A percentile compares a stretch with the other conserved stretches of the same genome.
Evolutionary conservation across 805 yeast species (phyloP).

Genomic region (Torulaspora franciscae): DNA sequence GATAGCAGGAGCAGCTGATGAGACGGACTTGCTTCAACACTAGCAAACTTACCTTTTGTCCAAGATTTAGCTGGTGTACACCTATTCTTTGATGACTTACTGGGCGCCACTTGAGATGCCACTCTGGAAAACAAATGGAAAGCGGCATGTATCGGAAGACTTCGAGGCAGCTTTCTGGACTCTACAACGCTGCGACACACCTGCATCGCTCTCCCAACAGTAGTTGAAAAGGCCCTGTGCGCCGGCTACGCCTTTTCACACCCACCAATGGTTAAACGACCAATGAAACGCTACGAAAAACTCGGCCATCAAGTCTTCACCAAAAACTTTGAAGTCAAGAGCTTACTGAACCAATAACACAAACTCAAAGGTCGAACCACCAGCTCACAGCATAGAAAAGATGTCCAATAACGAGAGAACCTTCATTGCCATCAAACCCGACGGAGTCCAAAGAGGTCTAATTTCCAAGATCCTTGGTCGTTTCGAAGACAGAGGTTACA

Average conservation of each 20-base stretch:
- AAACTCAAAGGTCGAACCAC: not conserved
- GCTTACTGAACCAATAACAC: not conserved
- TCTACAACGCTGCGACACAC: too few relatives aligned
- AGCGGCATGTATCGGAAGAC: too few relatives aligned
- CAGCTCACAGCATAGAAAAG: not conserved
- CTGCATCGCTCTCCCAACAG: too few relatives aligned
- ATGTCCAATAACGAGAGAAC: slow-evolving; percentile 61
- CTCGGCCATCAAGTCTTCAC: not conserved
- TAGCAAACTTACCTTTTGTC: too few relatives aligned
- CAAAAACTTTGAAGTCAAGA: not conserved
- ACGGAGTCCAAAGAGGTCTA: slow-evolving; percentile 99
- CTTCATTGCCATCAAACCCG: slow-evolving; percentile 94
- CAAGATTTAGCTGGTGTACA: not conserved
- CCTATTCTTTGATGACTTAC: not conserved
- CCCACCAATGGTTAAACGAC: not conserved
- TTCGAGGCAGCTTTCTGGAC: too few relatives aligned
- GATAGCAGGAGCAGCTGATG: too few relatives aligned
- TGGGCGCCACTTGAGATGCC: not conserved
- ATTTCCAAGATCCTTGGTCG: slow-evolving; percentile 83
- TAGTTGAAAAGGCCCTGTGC: too few relatives aligned
- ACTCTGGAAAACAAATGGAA: too few relatives aligned
- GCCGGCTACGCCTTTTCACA: too few relatives aligned
- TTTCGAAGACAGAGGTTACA: slow-evolving; percentile 96
- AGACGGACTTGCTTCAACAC: too few relatives aligned
- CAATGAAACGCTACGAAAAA: slow-evolving; percentile 2